Percentiles rank a stretch among this genome's conserved stretches.
These are phyloP conservation scores for Magnusiomyces magnusii DNA, from an alignment of 1,139 yeast species.

Conservation along the genomic window DNA sequence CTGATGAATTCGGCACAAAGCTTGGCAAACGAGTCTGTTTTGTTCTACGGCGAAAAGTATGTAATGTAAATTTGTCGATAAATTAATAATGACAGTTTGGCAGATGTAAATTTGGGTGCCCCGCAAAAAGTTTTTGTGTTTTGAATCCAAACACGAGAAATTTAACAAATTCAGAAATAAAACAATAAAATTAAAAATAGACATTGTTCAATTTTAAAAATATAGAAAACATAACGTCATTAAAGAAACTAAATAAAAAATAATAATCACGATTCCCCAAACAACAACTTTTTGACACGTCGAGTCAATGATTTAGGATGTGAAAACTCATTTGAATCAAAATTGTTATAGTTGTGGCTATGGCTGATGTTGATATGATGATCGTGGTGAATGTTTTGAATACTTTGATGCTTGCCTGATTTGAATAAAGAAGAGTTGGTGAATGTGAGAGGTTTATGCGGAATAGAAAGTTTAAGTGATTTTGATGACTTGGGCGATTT, in stretches of 20 bases:
- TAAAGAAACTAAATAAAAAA: neutral
- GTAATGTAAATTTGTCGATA: conserved; percentile 17
- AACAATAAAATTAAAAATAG: neutral
- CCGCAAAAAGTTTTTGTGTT: too few relatives aligned
- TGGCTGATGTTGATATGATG: too few relatives aligned
- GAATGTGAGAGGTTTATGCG: too few relatives aligned
- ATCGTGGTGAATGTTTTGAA: too few relatives aligned
- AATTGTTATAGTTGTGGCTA: too few relatives aligned
- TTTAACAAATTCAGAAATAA: neutral
- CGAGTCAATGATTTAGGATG: too few relatives aligned
- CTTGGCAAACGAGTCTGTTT: conserved; percentile 39
- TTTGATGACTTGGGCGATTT: too few relatives aligned
- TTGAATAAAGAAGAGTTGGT: too few relatives aligned
- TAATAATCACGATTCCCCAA: neutral
- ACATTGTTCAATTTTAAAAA: neutral
- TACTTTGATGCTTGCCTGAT: too few relatives aligned
- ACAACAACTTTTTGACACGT: neutral
- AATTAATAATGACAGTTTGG: too few relatives aligned
- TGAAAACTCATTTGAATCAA: neutral
- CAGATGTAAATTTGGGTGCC: too few relatives aligned
- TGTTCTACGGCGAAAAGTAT: conserved; percentile 40
- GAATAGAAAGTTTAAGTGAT: too few relatives aligned
- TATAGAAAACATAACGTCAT: neutral
- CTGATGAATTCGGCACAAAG: conserved; percentile 43
- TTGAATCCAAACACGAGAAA: neutral